phyloP scores from a whole-genome alignment of 805 yeast species.

The Saturnispora ahearnii region DNA sequence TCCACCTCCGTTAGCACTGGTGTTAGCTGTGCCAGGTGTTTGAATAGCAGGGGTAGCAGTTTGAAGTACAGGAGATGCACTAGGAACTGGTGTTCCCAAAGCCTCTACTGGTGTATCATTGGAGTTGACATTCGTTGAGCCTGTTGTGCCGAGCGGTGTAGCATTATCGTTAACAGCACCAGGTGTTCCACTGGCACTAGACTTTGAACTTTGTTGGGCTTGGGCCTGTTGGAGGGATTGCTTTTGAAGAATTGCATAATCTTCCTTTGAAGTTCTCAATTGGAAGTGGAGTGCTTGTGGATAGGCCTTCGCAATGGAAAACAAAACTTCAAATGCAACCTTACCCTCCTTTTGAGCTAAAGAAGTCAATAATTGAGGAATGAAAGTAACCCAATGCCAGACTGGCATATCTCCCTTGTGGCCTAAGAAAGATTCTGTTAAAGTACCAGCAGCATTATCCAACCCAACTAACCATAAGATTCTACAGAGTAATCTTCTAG shows the following conservation, averaged over 20 bases:
- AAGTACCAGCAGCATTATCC: constrained; percentile 75
- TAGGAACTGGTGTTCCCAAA: constrained; percentile 4
- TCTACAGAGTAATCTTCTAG: constrained; percentile 79
- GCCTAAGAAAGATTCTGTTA: constrained; percentile 81
- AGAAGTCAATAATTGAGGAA: constrained; percentile 87
- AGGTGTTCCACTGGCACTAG: neutral
- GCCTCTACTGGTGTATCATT: neutral
- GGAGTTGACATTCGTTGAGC: neutral
- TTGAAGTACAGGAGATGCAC: constrained; percentile 4
- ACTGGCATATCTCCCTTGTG: constrained; percentile 96
- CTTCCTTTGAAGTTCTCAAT: constrained; percentile 89
- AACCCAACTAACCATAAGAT: constrained; percentile 88
- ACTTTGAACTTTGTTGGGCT: constrained; percentile 2
- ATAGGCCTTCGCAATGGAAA: constrained; percentile 88
- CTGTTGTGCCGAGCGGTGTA: neutral
- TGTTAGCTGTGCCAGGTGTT: neutral
- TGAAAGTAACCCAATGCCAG: constrained; percentile 98
- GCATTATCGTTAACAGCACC: neutral
- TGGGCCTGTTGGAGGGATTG: constrained; percentile 37
- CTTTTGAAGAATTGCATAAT: constrained; percentile 76
- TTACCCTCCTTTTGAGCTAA: constrained; percentile 87
- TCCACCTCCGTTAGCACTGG: neutral
- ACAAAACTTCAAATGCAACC: constrained; percentile 77
- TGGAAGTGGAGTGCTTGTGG: constrained; percentile 98
- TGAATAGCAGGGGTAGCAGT: constrained; percentile 4